Percentiles rank a stretch among this genome's conserved stretches.
Evolutionary conservation across 768 basidiomycete genomes (phyloP).

Genomic region (Dioszegia crocea): DNA sequence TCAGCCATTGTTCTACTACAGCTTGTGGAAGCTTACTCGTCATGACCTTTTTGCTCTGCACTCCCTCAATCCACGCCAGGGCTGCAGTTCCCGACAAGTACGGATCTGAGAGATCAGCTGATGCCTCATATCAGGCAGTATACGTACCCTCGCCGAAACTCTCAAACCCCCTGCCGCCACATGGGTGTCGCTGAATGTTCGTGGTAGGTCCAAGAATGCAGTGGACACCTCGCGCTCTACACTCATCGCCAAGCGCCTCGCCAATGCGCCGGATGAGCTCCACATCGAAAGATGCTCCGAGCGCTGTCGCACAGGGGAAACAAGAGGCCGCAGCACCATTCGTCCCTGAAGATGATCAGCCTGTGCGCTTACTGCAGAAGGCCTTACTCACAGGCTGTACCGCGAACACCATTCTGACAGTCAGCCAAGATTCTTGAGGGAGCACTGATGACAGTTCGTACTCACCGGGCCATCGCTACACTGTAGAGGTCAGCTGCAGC

Average conservation of each 20-base stretch:
- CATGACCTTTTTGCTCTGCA: conserved; percentile 71
- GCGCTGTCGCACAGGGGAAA: conserved; percentile 59
- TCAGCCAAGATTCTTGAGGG: background rate
- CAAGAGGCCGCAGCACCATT: conserved; percentile 60
- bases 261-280: conserved; percentile 56
- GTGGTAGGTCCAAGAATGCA: conserved; percentile 69
- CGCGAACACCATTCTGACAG: conserved; percentile 28
- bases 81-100: conserved; percentile 67
- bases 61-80: conserved; percentile 67
- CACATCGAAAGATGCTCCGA: conserved; percentile 60
- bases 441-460: background rate
- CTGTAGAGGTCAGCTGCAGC: conserved; percentile 7
- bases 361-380: background rate
- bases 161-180: conserved; percentile 52
- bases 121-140: background rate
- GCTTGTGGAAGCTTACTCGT: conserved; percentile 47
- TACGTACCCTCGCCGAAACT: conserved; percentile 24
- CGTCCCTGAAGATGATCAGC: conserved; percentile 53
- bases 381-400: conserved; percentile 22
- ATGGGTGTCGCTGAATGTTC: conserved; percentile 66
- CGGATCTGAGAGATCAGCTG: conserved; percentile 55
- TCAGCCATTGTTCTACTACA: background rate
- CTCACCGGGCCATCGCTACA: conserved; percentile 29
- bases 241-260: conserved; percentile 58
- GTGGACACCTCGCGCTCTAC: conserved; percentile 54